Conservation (phyloP, 2,329 filamentous ascomycete genomes). For the Lachnellula willkommii region DNA sequence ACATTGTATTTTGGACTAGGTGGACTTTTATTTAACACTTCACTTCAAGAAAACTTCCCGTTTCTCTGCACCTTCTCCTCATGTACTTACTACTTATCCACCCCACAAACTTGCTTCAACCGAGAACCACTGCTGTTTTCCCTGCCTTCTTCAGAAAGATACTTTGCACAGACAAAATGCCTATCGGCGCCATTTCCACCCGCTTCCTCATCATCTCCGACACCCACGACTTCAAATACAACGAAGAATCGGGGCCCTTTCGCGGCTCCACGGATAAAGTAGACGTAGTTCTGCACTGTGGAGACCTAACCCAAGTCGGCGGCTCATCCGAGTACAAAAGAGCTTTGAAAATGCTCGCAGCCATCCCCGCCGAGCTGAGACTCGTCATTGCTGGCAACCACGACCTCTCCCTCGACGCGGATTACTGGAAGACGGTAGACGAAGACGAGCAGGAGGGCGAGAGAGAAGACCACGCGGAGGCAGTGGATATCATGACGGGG, state of each 20-base stretch:
- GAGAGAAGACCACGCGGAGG: conserved; percentile 9
- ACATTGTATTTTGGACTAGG: too few species aligned
- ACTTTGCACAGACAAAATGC: background rate
- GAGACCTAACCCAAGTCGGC: conserved; percentile 34
- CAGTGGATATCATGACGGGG: conserved; percentile 22
- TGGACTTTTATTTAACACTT: too few species aligned
- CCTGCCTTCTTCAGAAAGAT: too few species aligned
- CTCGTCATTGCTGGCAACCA: conserved; percentile 61
- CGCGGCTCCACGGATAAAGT: conserved; percentile 17
- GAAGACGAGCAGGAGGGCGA: conserved; percentile 18
- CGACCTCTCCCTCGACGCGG: conserved; percentile 50
- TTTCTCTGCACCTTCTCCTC: too few species aligned
- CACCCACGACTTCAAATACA: conserved; percentile 26
- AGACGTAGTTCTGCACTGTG: conserved; percentile 38
- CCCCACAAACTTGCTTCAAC: too few species aligned
- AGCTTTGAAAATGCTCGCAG: conserved; percentile 23
- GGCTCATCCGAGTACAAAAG: conserved; percentile 28
- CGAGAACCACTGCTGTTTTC: too few species aligned
- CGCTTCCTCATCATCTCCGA: conserved; percentile 29
- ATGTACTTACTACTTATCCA: too few species aligned
- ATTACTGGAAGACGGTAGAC: conserved; percentile 7
- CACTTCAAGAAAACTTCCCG: too few species aligned
- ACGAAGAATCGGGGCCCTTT: conserved; percentile 11
- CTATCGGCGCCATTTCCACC: conserved; percentile 13
- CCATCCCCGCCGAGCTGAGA: conserved; percentile 50